A percentile compares a stretch with the other conserved stretches of the same genome.
Evolutionary conservation across 2,329 filamentous ascomycete species (phyloP).

Genomic region (Massarina eburnea): DNA sequence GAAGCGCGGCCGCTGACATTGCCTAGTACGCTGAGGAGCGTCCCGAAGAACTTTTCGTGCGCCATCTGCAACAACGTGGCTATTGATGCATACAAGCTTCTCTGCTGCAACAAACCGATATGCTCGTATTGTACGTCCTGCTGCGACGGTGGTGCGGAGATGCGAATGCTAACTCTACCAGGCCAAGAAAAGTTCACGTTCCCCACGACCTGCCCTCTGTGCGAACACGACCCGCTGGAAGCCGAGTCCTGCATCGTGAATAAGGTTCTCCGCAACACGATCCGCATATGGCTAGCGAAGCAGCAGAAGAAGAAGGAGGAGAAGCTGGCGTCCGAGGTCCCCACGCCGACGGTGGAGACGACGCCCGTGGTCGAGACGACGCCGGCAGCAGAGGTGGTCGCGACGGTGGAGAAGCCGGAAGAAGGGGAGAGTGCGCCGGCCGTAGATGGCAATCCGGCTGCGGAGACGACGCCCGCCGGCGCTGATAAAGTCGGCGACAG

Average conservation of each 20-base stretch:
- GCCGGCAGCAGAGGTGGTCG: conserved; percentile 13
- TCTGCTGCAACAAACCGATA: conserved; percentile 94
- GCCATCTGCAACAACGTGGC: conserved; percentile 90
- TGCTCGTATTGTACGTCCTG: conserved; percentile 78
- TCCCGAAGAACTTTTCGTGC: conserved; percentile 94
- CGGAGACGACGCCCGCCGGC: not conserved
- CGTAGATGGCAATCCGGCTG: not conserved
- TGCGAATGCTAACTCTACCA: conserved; percentile 13
- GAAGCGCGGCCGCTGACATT: conserved; percentile 14
- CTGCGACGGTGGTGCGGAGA: not conserved
- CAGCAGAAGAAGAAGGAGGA: conserved; percentile 66
- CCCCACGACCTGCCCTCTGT: conserved; percentile 84
- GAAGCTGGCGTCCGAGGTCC: conserved; percentile 33
- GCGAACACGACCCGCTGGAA: conserved; percentile 86
- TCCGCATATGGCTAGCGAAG: conserved; percentile 88
- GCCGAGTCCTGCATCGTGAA: conserved; percentile 84
- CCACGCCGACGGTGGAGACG: conserved; percentile 27
- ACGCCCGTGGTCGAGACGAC: conserved; percentile 23
- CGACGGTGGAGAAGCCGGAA: conserved; percentile 30
- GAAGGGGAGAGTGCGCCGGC: conserved; percentile 27
- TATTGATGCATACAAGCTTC: conserved; percentile 84
- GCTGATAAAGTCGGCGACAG: not conserved
- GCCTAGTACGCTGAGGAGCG: conserved; percentile 70
- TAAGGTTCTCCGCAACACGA: conserved; percentile 87
- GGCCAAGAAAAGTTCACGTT: conserved; percentile 54